Percentiles rank a stretch among this genome's conserved stretches.
Evolutionary conservation across 805 yeast genomes (phyloP).

Genomic region (Kuraishia cidri): DNA sequence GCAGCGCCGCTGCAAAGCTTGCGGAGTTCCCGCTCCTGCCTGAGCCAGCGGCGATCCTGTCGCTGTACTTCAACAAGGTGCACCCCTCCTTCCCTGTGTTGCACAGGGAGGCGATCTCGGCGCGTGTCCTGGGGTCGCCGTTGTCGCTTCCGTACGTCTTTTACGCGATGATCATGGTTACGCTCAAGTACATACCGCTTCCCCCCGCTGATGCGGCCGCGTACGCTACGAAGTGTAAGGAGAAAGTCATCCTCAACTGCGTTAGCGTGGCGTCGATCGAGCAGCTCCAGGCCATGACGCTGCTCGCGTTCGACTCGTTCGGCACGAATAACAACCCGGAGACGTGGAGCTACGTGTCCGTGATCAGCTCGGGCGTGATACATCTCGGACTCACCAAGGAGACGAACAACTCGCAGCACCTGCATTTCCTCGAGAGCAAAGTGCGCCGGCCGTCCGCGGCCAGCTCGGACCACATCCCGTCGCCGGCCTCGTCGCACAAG

Average conservation of each 20-base stretch:
- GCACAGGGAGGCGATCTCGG: conserved; percentile 3
- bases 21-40: too few relatives aligned
- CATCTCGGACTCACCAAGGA: conserved; percentile 11
- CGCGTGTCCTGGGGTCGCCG: too few relatives aligned
- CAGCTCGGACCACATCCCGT: conserved; percentile 1
- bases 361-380: conserved; percentile 13
- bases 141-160: too few relatives aligned
- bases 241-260: conserved; percentile 11
- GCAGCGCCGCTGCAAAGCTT: too few relatives aligned
- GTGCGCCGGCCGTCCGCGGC: conserved; percentile 5
- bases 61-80: conserved; percentile 4
- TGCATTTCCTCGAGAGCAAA: conserved; percentile 5
- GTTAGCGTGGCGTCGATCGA: conserved; percentile 12
- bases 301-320: conserved; percentile 13
- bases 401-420: conserved; percentile 5
- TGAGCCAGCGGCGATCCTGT: neutral
- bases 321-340: conserved; percentile 14
- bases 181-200: conserved; percentile 7
- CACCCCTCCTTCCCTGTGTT: conserved; percentile 6
- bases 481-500: neutral
- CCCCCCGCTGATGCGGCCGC: conserved; percentile 2
- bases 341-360: conserved; percentile 12
- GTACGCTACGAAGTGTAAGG: conserved; percentile 8
- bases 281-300: conserved; percentile 13
- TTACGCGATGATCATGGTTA: conserved; percentile 11